Evolutionary conservation across 805 yeast genomes (phyloP).

Genomic region (Barnettozyma wickerhamii): DNA sequence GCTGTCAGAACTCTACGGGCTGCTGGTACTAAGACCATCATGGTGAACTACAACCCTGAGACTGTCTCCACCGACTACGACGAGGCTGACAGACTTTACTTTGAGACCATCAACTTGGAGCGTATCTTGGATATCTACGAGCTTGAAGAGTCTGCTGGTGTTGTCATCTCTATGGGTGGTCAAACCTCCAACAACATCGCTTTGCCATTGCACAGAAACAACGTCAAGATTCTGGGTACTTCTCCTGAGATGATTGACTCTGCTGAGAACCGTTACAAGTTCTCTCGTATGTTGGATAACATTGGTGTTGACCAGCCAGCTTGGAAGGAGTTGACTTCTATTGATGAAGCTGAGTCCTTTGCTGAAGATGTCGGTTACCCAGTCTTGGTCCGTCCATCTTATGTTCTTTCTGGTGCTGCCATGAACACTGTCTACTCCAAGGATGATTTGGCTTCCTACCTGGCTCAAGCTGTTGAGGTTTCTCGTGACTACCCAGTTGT

Average conservation of each 20-base stretch:
- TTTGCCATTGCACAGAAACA: conserved; percentile 84
- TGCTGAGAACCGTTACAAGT: conserved; percentile 97
- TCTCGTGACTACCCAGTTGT: conserved; percentile 98
- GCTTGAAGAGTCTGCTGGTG: conserved; percentile 85
- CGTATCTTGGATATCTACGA: conserved; percentile 94
- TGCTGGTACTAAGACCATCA: conserved; percentile 82
- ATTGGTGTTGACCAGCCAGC: conserved; percentile 99
- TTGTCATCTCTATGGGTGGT: conserved; percentile 97
- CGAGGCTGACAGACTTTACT: conserved; percentile 95
- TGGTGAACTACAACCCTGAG: conserved; percentile 98
- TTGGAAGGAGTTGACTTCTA: conserved; percentile 95
- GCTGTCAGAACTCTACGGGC: conserved; percentile 92
- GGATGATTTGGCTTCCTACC: conserved; percentile 81
- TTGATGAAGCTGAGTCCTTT: conserved; percentile 87
- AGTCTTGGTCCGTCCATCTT: conserved; percentile 95
- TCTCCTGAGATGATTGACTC: conserved; percentile 98
- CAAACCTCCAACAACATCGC: conserved; percentile 98
- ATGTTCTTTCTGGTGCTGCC: conserved; percentile 97
- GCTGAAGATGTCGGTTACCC: conserved; percentile 92
- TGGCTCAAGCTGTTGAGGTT: conserved; percentile 93
- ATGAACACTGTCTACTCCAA: conserved; percentile 94
- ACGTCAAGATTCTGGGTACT: conserved; percentile 93
- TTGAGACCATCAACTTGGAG: conserved; percentile 92
- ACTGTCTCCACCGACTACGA: conserved; percentile 98
- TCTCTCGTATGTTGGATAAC: conserved; percentile 93